Evolutionary conservation across 768 basidiomycete species (phyloP).

Genomic region (Piloderma croceum): DNA sequence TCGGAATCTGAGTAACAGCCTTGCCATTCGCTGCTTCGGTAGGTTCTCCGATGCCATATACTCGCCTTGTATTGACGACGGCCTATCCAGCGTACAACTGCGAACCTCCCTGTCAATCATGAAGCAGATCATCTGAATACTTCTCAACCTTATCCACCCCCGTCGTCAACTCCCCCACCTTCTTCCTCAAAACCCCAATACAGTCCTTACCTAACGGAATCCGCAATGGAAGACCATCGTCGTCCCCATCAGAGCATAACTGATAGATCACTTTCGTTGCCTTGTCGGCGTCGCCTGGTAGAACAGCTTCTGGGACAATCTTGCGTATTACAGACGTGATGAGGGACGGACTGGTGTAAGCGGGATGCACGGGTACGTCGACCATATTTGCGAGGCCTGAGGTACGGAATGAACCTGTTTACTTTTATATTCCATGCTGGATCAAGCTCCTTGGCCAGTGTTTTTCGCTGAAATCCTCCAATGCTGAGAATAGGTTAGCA

Average conservation of each 20-base stretch:
- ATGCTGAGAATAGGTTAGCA: constrained; percentile 12
- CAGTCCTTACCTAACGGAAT: neutral
- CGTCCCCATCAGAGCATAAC: neutral
- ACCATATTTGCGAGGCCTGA: neutral
- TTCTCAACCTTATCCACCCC: too few species aligned
- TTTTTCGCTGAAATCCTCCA: neutral
- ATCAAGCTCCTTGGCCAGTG: constrained; percentile 1
- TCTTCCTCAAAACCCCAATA: too few species aligned
- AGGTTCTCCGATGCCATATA: too few species aligned
- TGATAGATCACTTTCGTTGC: neutral
- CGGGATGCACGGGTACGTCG: neutral
- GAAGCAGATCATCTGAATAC: too few species aligned
- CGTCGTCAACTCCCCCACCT: too few species aligned
- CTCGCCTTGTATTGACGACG: too few species aligned
- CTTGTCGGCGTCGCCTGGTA: neutral
- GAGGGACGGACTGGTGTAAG: neutral
- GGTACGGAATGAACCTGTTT: neutral
- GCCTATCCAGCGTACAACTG: too few species aligned
- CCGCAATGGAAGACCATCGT: neutral
- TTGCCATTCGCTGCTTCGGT: too few species aligned
- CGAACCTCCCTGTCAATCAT: too few species aligned
- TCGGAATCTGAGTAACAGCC: too few species aligned
- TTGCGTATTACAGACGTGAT: neutral
- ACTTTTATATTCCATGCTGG: constrained; percentile 1
- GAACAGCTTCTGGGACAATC: neutral